Base-by-base conservation (phyloP, 2,329 filamentous ascomycete genomes). In the Podosphaera xanthii region DNA sequence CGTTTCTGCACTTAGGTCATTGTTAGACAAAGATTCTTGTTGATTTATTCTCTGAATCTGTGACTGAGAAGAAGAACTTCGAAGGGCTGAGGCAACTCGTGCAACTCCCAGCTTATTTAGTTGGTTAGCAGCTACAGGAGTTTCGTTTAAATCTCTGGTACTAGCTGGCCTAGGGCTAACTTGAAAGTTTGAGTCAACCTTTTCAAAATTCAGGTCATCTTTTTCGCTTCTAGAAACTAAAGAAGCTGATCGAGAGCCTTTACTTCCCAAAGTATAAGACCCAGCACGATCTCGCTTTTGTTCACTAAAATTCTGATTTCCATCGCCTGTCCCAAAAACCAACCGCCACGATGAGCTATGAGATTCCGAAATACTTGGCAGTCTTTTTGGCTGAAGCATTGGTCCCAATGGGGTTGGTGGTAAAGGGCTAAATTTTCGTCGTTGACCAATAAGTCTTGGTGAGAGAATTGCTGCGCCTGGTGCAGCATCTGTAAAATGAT, bases 261-360 rank as follows among this genome's bases (percentile, higher is more conserved):
- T 35, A 22, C 38, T 44, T 5, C 48, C 56, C 34, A 60, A 52
- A 2, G 60, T 58, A 12, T 60, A 35, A 36, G 64, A 49, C 22
- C 55, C 48, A 6, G 57, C 52, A 46, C 62, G 57, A 46, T 63
- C 64, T 57, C 64, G 62, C 48, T 64, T 68, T 12, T 68, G 58
- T 54, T 64, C 66, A 40, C 67, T 64, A 55, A 68, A 62, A 48
- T 64, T 59, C 1, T 65, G 61, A 6, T 65, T 64, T 44, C 66
- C 62, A 38, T 65, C 64, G 0, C 63, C 59, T 4, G 62, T 59
- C 30, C 62, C 49, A 57, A 69, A 69, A 12, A 67, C 69, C 10
- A 69, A 58, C 53, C 68, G 61, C 68, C 68, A 70, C 22, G 65
- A 65, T 50, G 67, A 67, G 60, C 58, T 63, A 33, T 50, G 44